Evolutionary conservation across 331 rosid species (phyloP), one percentile per base, ranked within the genome.

Genomic region (Quercus lobata): DNA sequence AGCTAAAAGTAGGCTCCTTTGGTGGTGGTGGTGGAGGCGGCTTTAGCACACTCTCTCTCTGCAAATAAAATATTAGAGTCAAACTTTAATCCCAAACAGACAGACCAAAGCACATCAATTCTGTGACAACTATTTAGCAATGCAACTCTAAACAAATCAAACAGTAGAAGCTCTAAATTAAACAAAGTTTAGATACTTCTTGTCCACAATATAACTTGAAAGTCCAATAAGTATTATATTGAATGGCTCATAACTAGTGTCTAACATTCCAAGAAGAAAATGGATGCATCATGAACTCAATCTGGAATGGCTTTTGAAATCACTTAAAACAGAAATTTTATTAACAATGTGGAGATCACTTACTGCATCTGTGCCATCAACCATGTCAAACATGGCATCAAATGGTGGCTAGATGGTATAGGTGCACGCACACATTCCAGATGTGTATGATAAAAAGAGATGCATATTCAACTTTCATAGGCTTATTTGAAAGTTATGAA

Each of bases 1-100:
- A 95, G 69, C 21, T 85, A 54, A 91, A 84, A 4, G 74, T 82
- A 37, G 90, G 89, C 80, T 84, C 90, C 81, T 88, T 88, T 3
- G 91, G 54, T 49, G 54, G 91, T 49, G 54, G 91, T 52, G 94
- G 90, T 72, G 83, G 81, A 21, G 88, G 83, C 18, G 82, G 71
- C 80, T 35, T 65, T 30, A 24, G 29, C 7, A 34, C 79, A 35
- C 21, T 69, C 68, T 84, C 84, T 52, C 5, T 77, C 97, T 94
- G 90, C 83, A 72, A 75, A 87, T 29, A 57, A 54, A 54, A 84
- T 35, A 57, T 57, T 44, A 69, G 63, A 49, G 41, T 80, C 57
- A 81, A 71, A 35, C 55, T 68, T 15, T 73, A 75, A 81, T 37
- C 57, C 52, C 70, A 5, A 27, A 37, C 4, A 56, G 29, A 30